Percentiles rank a stretch among this genome's conserved stretches.
phyloP scores from a whole-genome alignment of 192 early-diverging fungal genomes.

The Podochytrium sp. region DNA sequence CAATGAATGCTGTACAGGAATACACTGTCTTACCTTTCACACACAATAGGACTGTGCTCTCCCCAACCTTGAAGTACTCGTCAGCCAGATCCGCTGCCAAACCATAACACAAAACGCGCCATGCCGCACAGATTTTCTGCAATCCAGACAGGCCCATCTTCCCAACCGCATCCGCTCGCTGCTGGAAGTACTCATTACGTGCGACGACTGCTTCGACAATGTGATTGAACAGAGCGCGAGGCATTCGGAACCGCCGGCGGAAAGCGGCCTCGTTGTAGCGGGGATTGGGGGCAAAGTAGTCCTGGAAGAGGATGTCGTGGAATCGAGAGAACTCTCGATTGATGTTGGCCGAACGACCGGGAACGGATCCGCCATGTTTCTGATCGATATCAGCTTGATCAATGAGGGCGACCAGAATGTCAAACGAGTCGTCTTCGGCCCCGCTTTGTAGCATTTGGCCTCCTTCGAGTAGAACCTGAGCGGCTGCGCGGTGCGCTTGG shows the following conservation, averaged over 20 bases:
- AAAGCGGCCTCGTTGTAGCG: background rate
- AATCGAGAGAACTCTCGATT: background rate
- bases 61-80: constrained; percentile 15
- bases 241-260: background rate
- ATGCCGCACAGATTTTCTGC: background rate
- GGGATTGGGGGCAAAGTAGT: background rate
- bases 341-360: background rate
- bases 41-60: constrained; percentile 42
- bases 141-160: constrained; percentile 1
- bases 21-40: constrained; percentile 26
- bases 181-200: background rate
- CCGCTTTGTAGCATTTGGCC: background rate
- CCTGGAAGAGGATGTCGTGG: background rate
- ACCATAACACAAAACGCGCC: constrained; percentile 7
- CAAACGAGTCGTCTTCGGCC: background rate
- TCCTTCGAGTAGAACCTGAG: background rate
- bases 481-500: background rate
- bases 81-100: constrained; percentile 13
- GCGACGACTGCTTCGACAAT: background rate
- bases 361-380: background rate
- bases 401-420: background rate
- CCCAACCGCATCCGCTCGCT: background rate
- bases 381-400: background rate
- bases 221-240: background rate
- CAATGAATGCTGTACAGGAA: no score